Conservation (phyloP, 192 early-diverging fungal species). For the Coemansia sp. region DNA sequence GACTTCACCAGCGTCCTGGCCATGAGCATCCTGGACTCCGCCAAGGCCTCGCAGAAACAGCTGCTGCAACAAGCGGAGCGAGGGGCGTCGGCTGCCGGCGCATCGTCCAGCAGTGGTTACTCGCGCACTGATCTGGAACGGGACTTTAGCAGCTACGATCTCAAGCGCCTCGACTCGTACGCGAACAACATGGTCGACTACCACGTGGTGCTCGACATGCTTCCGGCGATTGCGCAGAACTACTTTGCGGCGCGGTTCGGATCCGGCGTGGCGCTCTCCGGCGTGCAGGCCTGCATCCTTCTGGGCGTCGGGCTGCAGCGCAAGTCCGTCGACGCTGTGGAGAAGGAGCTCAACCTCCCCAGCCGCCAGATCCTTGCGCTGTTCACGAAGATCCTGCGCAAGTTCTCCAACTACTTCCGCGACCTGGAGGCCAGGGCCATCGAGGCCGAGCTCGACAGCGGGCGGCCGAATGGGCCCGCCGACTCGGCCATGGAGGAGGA, state of each 20-base stretch:
- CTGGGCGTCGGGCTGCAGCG: slow-evolving; percentile 91
- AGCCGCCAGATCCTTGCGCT: slow-evolving; percentile 86
- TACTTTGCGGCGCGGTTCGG: slow-evolving; percentile 75
- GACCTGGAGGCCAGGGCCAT: slow-evolving; percentile 54
- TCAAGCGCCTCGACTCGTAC: slow-evolving; percentile 96
- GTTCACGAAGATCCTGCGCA: slow-evolving; percentile 92
- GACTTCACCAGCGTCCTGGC: slow-evolving; percentile 80
- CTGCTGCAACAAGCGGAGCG: too few species aligned
- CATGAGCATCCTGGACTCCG: slow-evolving; percentile 81
- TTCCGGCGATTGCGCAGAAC: slow-evolving; percentile 76
- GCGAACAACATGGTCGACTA: slow-evolving; percentile 95
- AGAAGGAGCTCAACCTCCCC: slow-evolving; percentile 83
- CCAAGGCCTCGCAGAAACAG: slow-evolving; percentile 46
- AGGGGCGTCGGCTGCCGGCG: slow-evolving; percentile 24
- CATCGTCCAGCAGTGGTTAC: slow-evolving; percentile 15
- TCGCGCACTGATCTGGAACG: slow-evolving; percentile 22
- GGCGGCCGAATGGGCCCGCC: background rate
- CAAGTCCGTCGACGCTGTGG: slow-evolving; percentile 87
- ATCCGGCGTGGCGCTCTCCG: slow-evolving; percentile 66
- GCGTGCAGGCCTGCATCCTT: slow-evolving; percentile 85
- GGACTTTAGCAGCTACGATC: slow-evolving; percentile 67
- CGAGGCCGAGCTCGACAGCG: slow-evolving; percentile 37
- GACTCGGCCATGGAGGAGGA: background rate
- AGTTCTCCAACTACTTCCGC: slow-evolving; percentile 72
- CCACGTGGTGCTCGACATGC: slow-evolving; percentile 93